Evolutionary conservation across 78 protist genomes (phyloP), one percentile per base, ranked within the genome.

Genomic region (Capsaspora owczarzaki): DNA sequence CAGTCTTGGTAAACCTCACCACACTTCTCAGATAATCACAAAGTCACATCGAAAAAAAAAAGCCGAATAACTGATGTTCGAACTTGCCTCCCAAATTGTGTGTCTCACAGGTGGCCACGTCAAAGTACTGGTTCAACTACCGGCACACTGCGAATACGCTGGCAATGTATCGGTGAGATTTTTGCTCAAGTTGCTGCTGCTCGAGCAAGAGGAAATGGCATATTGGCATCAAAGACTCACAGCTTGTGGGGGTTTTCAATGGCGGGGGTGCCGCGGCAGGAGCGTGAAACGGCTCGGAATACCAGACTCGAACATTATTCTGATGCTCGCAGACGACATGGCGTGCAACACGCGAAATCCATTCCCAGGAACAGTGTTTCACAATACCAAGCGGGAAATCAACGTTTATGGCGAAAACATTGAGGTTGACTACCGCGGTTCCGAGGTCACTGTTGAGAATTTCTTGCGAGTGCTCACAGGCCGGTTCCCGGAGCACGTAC

Each of bases 71-170:
- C 46, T 5, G 20, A 4, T 66, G 69, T 61, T 29, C 16, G 74
- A 10, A 69, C 40, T 20, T 37, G 42, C 40, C 10, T 69, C 29
- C 16, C 40, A 16, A 10, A 69, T 37, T 69, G 10, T 87, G 87
- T 85, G 87, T 86, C 25, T 83, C 84, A 4, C 72, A 76, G 66
- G 97, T 94, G 3, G 87, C 89, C 51, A 93, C 97, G 0, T 89
- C 95, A 5, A 61, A 98, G 42, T 96, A 90, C 71, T 96, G 98
- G 98, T 94, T 93, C 89, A 96, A 96, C 78, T 96, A 96, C 75
- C 33, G 98, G 37, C 98, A 96, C 60, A 74, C 83, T 0, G 91
- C 98, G 35, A 96, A 96, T 71, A 89, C 91, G n/a, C 81, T 96
- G 23, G 85, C 95, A 20, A 40, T 95, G 44, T 96, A 96, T 74